These are phyloP conservation scores for Sclerotinia spermophila DNA, from an alignment of 2,329 filamentous ascomycete species.

Conservation along the genomic window DNA sequence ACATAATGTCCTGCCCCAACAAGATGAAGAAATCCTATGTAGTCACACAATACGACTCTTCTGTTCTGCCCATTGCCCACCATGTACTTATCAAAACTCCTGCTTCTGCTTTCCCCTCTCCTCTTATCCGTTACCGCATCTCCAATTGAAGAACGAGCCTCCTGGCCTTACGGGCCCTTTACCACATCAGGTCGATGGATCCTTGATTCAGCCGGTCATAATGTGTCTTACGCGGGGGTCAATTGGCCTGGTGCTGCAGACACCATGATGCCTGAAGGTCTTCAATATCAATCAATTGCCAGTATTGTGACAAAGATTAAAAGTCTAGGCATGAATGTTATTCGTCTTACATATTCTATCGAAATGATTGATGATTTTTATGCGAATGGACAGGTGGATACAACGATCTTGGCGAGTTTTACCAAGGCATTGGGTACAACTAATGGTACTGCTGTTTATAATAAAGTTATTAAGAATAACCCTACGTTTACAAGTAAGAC, in stretches of 20 bases:
- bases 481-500: conserved; percentile 52
- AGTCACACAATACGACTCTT: background rate
- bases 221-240: conserved; percentile 50
- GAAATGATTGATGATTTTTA: conserved; percentile 61
- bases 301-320: conserved; percentile 52
- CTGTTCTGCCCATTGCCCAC: background rate
- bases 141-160: background rate
- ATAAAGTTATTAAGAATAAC: conserved; percentile 53
- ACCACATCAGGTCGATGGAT: conserved; percentile 24
- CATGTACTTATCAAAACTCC: conserved; percentile 11
- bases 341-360: conserved; percentile 60
- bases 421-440: conserved; percentile 45
- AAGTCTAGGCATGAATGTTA: conserved; percentile 58
- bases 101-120: conserved; percentile 1
- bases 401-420: conserved; percentile 46
- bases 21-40: background rate
- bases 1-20: background rate
- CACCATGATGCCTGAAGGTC: conserved; percentile 62
- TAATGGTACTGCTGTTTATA: conserved; percentile 51
- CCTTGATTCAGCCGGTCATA: conserved; percentile 36
- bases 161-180: conserved; percentile 16
- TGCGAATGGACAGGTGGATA: conserved; percentile 44
- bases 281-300: conserved; percentile 57
- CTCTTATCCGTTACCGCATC: background rate
- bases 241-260: conserved; percentile 62